Evolutionary conservation across 805 yeast genomes (phyloP).

Genomic region (Yamadazyma tumulicola): DNA sequence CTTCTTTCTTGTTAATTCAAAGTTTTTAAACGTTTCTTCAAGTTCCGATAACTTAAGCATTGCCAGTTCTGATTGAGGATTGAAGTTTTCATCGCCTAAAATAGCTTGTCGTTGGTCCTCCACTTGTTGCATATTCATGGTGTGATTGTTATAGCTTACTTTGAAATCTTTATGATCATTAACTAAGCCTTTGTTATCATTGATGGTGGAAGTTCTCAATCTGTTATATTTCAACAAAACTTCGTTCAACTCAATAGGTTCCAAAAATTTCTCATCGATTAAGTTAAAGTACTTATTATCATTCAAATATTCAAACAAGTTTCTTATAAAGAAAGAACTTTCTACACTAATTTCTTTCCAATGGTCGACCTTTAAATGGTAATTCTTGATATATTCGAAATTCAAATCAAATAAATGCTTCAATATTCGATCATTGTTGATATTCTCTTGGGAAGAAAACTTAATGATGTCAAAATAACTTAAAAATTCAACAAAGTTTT

Average conservation of each 20-base stretch:
- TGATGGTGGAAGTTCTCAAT: conserved; percentile 32
- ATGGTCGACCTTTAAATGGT: conserved; percentile 59
- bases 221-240: conserved; percentile 54
- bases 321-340: conserved; percentile 65
- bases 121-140: conserved; percentile 10
- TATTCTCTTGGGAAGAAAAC: conserved; percentile 54
- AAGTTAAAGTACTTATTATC: conserved; percentile 48
- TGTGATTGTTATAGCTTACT: conserved; percentile 4
- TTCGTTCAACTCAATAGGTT: conserved; percentile 66
- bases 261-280: conserved; percentile 74
- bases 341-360: conserved; percentile 76
- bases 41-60: conserved; percentile 1
- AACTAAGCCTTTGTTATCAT: conserved; percentile 19
- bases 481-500: conserved; percentile 68
- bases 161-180: conserved; percentile 16
- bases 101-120: conserved; percentile 20
- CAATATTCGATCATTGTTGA: conserved; percentile 46
- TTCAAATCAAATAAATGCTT: conserved; percentile 57
- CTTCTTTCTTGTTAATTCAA: conserved; percentile 14
- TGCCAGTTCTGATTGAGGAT: conserved; percentile 7
- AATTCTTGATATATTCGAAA: conserved; percentile 56
- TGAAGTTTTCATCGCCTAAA: conserved; percentile 16
- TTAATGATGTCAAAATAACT: conserved; percentile 69
- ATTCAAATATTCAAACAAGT: conserved; percentile 62
- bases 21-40: conserved; percentile 12